Evolutionary conservation across 139 green algal species (phyloP), one percentile per base, ranked within the genome.

Genomic region (Tetradesmus lagerheimii): DNA sequence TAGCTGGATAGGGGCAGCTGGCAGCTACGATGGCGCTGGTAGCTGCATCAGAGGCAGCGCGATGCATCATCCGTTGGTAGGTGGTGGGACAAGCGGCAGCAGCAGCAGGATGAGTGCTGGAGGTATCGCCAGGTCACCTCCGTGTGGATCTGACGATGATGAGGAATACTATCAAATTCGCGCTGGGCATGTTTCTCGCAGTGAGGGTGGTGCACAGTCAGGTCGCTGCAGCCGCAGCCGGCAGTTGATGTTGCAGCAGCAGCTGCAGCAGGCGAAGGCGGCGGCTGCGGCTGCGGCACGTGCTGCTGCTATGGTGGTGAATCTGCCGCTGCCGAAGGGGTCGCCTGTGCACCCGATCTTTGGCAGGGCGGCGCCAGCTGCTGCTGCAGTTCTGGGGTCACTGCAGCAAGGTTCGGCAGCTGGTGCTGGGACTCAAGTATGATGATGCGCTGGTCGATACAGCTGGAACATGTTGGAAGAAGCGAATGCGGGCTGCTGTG

Each of bases 311-410:
- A 74, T n/a, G 64, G 80, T 74, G 39, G 80, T 71, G 47, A 53
- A 86, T 41, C 3, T 74, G 45, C 45, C 43, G 11, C 80, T 86
- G 15, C 80, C 43, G 14, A 71, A 86, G 45, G 37, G n/a, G 80
- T 34, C 80, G n/a, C 80, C 80, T 6, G 80, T 86, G n/a, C 80
- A 86, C 37, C 80, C 80, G 34, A 35, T 86, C 0, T 86, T 86
- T 86, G 80, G 80, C 1, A 74, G n/a, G n/a, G 66, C 20, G 31
- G 57, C 20, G 57, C 57, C 57, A 71, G 20, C 57, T 31, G 57
- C 57, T 31, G 57, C 57, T 31, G 57, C 45, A 57, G 45, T n/a
- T n/a, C 45, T 0, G 45, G 11, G 1, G 45, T 12, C 11, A 12
- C 45, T 71, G 57, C 57, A n/a, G 57, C 57, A 71, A n/a, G 57